Evolutionary conservation across 148 eudicot genomes (phyloP).

Genomic region (Amaranthus cruentus): DNA sequence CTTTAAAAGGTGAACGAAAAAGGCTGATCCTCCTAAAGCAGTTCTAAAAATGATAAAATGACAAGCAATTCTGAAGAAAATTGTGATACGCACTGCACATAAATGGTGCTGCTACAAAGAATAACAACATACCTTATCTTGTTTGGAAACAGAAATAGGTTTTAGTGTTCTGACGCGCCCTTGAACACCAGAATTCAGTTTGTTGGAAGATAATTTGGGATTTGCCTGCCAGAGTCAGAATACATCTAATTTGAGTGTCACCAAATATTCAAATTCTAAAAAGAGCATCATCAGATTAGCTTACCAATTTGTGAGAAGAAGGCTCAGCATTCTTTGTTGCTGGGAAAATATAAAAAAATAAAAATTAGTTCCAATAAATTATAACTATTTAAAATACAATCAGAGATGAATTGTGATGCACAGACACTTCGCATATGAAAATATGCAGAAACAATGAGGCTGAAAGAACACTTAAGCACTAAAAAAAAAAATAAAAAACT

Average conservation of each 20-base stretch:
- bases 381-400: neutral
- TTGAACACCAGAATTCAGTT: constrained; percentile 31
- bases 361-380: constrained; percentile 5
- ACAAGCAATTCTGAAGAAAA: neutral
- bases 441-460: neutral
- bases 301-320: constrained; percentile 41
- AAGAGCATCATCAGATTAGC: constrained; percentile 12
- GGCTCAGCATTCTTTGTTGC: constrained; percentile 39
- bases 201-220: constrained; percentile 39
- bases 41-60: constrained; percentile 1
- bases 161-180: constrained; percentile 38
- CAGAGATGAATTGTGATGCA: neutral
- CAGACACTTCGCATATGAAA: neutral
- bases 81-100: neutral
- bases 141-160: constrained; percentile 36
- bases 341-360: constrained; percentile 26
- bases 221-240: constrained; percentile 36
- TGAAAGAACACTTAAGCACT: neutral
- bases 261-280: constrained; percentile 3
- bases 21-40: neutral
- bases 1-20: neutral
- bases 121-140: constrained; percentile 47
- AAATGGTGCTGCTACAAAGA: neutral
- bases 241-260: neutral
- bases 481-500: neutral